Base-by-base conservation (phyloP, 1,284 basidiomycete species). In the Tilletiopsis washingtonensis region DNA sequence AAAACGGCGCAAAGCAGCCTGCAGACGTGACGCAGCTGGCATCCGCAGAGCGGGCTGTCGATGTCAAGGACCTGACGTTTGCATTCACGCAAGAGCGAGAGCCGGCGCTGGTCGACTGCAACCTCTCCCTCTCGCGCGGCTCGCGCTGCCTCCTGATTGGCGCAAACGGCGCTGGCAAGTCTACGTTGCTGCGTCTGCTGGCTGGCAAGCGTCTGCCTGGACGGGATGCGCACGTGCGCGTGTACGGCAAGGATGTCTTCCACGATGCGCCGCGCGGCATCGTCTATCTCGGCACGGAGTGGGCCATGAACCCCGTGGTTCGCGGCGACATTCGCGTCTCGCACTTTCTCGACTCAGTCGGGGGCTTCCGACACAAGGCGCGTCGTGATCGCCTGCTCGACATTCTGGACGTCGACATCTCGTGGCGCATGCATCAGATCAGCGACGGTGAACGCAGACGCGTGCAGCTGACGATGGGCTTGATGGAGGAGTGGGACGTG, bases 271-370 rank as follows among this genome's bases (percentile, higher is more conserved):
- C 67, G 9, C 49, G 50, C 1, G 70, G 67, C 15, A 65, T 71
- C 23, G 86, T 89, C 7, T 93, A 91, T 72, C 81, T 98, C 21
- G 91, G 91, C 47, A 73, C 70, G 12, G 76, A 77, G 47, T 77
- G 88, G 88, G 89, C 90, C 4, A 87, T 87, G 82, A 97, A 97
- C 75, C 91, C 91, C 1, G 91, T 97, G 45, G 93, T 98, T 2
- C 82, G 91, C 34, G 56, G 56, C 38, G 71, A 73, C 45, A 73
- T 73, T 38, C 53, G 62, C 19, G 71, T 73, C 5, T 84, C 86
- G 5, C 79, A 84, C 53, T 99, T 99, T 74, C 53, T 73, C 36
- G 57, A 73, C 47, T 91, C 88, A 17, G 88, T 98, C 2, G 93
- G 93, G 20, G 93, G 93, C 0, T 97, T 94, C 74, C 80, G 91